Evolutionary conservation across 352 stramenopile genomes (phyloP), one percentile per base, ranked within the genome.

Genomic region (Phytophthora europaea): DNA sequence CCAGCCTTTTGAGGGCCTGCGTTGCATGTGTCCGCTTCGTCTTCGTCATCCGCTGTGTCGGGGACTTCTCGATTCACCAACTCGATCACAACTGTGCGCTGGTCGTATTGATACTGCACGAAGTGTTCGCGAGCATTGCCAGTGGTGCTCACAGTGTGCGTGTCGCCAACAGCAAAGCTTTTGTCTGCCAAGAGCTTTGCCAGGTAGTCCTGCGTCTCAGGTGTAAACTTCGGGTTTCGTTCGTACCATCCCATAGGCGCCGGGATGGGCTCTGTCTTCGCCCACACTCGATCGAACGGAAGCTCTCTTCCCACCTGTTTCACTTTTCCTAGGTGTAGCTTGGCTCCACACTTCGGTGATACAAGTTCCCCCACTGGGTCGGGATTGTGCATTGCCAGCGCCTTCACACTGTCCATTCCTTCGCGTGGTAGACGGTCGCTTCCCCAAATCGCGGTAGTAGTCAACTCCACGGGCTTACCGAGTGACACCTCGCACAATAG

Each of bases 401-500:
- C 87, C n/a, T 84, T 81, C 1, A 94, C 83, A 54, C 88, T 95
- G 28, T 92, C 79, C 33, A 85, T 82, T 34, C 73, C 79, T 18
- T 93, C 83, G 13, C 34, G 54, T 53, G 61, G 72, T n/a, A 79
- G 36, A 7, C 78, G 63, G 15, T 83, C 70, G 33, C 75, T 80
- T 16, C 75, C 77, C 40, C 72, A 86, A 23, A 68, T 73, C 15
- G 67, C 78, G 12, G 73, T 60, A 13, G 48, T 76, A 45, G 45
- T 72, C 36, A 90, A 47, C 34, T 87, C 65, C 5, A 77, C 85
- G 1, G 84, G 63, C 1, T 79, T 67, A 9, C 88, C 88, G 6
- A 89, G 40, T n/a, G 85, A 68, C 6, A 95, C 88, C 55, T 95
- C 83, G 47, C 88, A 95, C 15, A 92, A 61, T 16, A 95, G 74